phyloP scores from a whole-genome alignment of 495 filamentous ascomycete species.

The Talaromyces stipitatus region DNA sequence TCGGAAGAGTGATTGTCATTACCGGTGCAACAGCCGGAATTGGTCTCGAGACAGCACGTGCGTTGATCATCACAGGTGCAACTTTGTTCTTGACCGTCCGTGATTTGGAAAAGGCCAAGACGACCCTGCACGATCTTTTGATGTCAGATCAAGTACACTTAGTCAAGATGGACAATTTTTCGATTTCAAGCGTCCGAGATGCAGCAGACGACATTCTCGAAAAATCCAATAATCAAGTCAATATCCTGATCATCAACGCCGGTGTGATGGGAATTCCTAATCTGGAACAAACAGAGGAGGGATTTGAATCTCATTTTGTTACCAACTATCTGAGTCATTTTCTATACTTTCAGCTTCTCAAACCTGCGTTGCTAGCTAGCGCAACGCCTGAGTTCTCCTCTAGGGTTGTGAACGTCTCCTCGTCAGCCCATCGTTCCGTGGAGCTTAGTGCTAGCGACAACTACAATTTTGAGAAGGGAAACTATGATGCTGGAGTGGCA shows the following conservation, averaged over 20 bases:
- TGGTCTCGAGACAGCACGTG: slow-evolving; percentile 41
- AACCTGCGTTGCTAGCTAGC: slow-evolving; percentile 24
- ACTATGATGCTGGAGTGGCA: slow-evolving; percentile 26
- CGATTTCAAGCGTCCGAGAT: slow-evolving; percentile 26
- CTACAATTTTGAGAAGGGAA: slow-evolving; percentile 15
- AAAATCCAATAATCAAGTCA: slow-evolving; percentile 21
- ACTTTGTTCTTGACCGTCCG: slow-evolving; percentile 35
- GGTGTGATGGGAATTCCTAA: slow-evolving; percentile 33
- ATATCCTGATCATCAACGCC: slow-evolving; percentile 36
- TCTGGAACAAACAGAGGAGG: slow-evolving; percentile 24
- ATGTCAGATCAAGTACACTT: slow-evolving; percentile 7
- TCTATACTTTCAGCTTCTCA: slow-evolving; percentile 35
- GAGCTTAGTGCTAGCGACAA: slow-evolving; percentile 12
- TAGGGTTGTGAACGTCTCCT: slow-evolving; percentile 27
- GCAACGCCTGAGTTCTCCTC: slow-evolving; percentile 26
- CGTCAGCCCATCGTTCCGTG: slow-evolving; percentile 17
- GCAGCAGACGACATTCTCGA: slow-evolving; percentile 29
- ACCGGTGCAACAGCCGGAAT: slow-evolving; percentile 43
- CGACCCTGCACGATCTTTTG: slow-evolving; percentile 12
- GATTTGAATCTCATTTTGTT: slow-evolving; percentile 31
- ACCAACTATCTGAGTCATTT: slow-evolving; percentile 39
- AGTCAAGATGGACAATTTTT: slow-evolving; percentile 33
- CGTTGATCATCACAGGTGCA: slow-evolving; percentile 39
- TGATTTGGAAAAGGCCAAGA: slow-evolving; percentile 24
- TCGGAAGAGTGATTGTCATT: slow-evolving; percentile 38